Conservation (phyloP, 1,139 yeast species). For the Candida tetrigidarum region DNA sequence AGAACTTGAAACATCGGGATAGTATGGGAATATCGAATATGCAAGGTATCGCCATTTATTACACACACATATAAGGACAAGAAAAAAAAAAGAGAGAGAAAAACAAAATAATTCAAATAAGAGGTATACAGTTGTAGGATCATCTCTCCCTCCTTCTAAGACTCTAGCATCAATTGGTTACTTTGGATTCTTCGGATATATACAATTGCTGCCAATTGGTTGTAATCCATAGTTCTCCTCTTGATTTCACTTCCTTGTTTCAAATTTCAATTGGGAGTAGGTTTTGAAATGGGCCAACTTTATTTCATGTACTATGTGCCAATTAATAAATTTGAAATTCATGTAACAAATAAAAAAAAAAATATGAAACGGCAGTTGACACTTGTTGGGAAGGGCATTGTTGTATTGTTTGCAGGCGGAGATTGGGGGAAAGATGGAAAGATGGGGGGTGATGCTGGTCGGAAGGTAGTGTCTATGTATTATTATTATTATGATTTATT, state of each 20-base stretch:
- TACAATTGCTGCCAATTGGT: not conserved
- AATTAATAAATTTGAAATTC: not conserved
- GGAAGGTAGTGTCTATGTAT: conserved; percentile 2
- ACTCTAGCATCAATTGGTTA: too few species aligned
- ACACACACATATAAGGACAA: too few species aligned
- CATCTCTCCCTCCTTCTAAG: too few species aligned
- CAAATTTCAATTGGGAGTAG: not conserved
- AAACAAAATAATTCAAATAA: too few species aligned
- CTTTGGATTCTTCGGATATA: too few species aligned
- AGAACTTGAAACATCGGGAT: not conserved
- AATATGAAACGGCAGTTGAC: not conserved
- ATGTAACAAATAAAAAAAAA: not conserved
- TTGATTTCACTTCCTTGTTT: not conserved
- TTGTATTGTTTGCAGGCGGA: not conserved
- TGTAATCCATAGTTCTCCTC: not conserved
- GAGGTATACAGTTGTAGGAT: too few species aligned
- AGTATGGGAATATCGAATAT: too few species aligned
- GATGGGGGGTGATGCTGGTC: too few species aligned
- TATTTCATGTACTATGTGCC: conserved; percentile 1
- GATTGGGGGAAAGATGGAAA: too few species aligned
- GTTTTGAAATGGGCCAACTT: not conserved
- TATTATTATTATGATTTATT: too few species aligned
- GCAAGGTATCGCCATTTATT: too few species aligned
- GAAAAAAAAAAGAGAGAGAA: too few species aligned
- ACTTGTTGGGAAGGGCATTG: not conserved